Conservation (phyloP, 1,139 yeast genomes). For the Magnusiomyces ingens region DNA sequence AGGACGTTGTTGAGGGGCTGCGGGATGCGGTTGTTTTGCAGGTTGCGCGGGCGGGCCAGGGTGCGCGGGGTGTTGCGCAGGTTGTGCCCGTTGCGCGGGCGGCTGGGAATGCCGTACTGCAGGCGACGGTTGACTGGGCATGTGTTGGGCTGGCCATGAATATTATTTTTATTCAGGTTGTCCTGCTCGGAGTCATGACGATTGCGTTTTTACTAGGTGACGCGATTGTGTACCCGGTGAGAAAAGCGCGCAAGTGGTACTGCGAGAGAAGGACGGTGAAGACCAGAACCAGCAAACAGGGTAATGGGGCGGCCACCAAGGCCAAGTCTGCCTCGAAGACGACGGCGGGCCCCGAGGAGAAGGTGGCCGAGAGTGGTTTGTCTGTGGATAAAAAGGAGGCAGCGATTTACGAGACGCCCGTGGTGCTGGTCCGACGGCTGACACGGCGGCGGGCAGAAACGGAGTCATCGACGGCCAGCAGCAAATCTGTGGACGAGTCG, state of each 20-base stretch:
- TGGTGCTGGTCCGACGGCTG: background rate
- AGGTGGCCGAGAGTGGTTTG: background rate
- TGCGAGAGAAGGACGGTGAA: background rate
- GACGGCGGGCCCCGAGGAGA: too few species aligned
- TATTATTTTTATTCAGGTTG: conserved; percentile 23
- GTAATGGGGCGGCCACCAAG: background rate
- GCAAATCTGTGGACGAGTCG: background rate
- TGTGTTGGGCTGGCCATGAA: conserved; percentile 21
- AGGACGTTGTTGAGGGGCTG: conserved; percentile 21
- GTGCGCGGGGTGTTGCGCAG: conserved; percentile 12
- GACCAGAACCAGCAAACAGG: background rate
- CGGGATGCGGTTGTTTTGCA: conserved; percentile 9
- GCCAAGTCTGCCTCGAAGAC: too few species aligned
- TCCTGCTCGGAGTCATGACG: conserved; percentile 26
- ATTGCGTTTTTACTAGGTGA: conserved; percentile 27
- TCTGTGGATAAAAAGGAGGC: background rate
- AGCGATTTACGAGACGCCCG: background rate
- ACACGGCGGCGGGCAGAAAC: background rate
- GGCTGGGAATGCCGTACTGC: too few species aligned
- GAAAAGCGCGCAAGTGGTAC: background rate
- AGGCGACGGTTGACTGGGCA: too few species aligned
- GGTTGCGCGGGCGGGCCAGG: conserved; percentile 3
- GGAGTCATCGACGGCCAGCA: background rate
- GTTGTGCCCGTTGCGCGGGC: background rate
- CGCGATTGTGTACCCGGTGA: conserved; percentile 19